Evolutionary conservation across 129 eudicot genomes (phyloP), one percentile per base, ranked within the genome.

Genomic region (Flaveria linearis): DNA sequence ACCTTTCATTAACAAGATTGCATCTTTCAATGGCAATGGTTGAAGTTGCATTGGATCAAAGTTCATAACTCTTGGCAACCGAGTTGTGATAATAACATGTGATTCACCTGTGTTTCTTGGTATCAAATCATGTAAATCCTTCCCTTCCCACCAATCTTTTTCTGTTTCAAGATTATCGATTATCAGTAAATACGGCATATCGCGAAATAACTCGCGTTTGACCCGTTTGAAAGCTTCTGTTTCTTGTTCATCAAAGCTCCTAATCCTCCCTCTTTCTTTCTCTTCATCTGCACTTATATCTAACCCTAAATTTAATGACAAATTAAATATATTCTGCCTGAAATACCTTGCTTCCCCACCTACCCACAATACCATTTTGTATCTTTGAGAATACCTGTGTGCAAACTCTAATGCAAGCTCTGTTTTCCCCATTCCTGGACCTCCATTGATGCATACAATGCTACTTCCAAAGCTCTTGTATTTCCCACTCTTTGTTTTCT

Each of bases 101-200:
- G 95, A 86, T 26, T 95, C 98, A 17, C 95, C 95, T 0, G 95
- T 90, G 77, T 90, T 88, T 76, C 95, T 76, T 53, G 96, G 98
- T 16, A 93, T 88, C 62, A 93, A 66, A 63, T 93, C 96, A 58
- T 90, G 96, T 39, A 93, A 81, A 77, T 93, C 98, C 75, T 87
- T 93, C 39, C 96, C 96, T 70, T 93, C 98, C 96, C 98, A 93
- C 98, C 96, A 93, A 78, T 93, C 95, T 52, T 86, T 90, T 84
- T 93, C 98, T 0, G 90, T 85, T 72, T 93, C 96, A 0, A 93
- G 92, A 76, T 93, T 85, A 76, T 90, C 96, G 0, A 93, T 90
- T 18, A 93, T 86, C 12, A 93, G 46, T 20, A 93, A 68, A 79
- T 93, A 93, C 0, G 98, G 96, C 92, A 85, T 86, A 76, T 93